These are phyloP conservation scores for Volutella citrinella DNA, from an alignment of 2,329 filamentous ascomycete species.

Conservation along the genomic window DNA sequence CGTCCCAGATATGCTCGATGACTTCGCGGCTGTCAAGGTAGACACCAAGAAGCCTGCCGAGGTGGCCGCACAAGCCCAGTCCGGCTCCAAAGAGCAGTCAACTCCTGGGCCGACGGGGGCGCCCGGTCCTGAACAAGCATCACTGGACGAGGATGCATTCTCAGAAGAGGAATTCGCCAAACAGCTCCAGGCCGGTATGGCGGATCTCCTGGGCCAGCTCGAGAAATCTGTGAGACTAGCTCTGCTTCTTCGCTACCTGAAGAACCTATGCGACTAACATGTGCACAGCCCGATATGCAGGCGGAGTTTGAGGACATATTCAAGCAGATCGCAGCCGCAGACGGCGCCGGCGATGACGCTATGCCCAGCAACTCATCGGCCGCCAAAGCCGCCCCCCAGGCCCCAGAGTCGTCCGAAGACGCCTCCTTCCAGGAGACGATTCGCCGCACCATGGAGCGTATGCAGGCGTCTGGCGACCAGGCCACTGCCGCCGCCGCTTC, in stretches of 20 bases:
- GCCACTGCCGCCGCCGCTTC: conserved; percentile 75
- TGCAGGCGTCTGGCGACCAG: conserved; percentile 84
- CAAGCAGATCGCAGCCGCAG: conserved; percentile 63
- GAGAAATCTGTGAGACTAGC: conserved; percentile 52
- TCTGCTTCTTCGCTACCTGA: too few species aligned
- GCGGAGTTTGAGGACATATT: conserved; percentile 76
- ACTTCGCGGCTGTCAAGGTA: conserved; percentile 70
- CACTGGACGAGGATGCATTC: conserved; percentile 38
- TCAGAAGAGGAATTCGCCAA: conserved; percentile 79
- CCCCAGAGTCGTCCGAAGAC: conserved; percentile 46
- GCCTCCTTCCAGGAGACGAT: conserved; percentile 90
- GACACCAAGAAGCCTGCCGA: conserved; percentile 25
- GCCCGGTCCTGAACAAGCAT: conserved; percentile 17
- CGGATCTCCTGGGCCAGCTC: conserved; percentile 71
- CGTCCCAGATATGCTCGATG: conserved; percentile 88
- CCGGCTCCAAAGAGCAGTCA: too few species aligned
- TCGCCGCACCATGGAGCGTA: conserved; percentile 88
- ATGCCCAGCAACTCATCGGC: conserved; percentile 15
- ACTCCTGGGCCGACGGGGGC: too few species aligned
- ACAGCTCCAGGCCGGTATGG: conserved; percentile 89
- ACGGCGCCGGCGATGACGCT: conserved; percentile 27
- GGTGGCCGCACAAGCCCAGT: too few species aligned
- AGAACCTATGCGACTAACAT: too few species aligned
- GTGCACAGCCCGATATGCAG: conserved; percentile 64
- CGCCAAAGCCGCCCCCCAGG: conserved; percentile 30